Evolutionary conservation across 768 basidiomycete genomes (phyloP).

Genomic region (Kwoniella mangroviensis): DNA sequence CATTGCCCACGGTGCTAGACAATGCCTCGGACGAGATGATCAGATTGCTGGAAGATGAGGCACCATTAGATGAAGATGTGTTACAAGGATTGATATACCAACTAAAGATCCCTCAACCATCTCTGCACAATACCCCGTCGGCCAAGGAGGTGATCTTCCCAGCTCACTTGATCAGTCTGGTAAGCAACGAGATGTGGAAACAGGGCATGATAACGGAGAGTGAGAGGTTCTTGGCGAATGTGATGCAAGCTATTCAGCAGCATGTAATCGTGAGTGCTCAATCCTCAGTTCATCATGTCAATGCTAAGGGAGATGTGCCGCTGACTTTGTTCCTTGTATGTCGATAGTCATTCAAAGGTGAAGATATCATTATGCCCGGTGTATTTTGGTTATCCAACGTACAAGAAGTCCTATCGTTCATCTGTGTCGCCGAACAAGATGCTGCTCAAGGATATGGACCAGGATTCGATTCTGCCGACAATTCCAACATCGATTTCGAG

Average conservation of each 20-base stretch:
- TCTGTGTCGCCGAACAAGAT: constrained; percentile 97
- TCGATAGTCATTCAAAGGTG: constrained; percentile 70
- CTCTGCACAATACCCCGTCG: constrained; percentile 84
- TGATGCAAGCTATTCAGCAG: constrained; percentile 96
- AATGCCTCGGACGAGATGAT: constrained; percentile 96
- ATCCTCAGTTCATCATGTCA: neutral
- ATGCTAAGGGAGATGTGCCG: neutral
- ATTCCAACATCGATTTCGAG: constrained; percentile 63
- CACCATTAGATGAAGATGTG: constrained; percentile 89
- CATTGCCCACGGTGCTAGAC: constrained; percentile 67
- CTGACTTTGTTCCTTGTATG: neutral
- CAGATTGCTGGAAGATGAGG: constrained; percentile 84
- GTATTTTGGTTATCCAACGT: constrained; percentile 99
- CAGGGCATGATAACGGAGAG: constrained; percentile 95
- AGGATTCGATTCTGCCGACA: constrained; percentile 76
- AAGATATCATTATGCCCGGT: constrained; percentile 93
- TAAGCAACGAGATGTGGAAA: constrained; percentile 99
- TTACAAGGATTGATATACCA: constrained; percentile 85
- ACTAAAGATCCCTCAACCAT: constrained; percentile 89
- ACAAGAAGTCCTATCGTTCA: constrained; percentile 98
- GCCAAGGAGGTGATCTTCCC: constrained; percentile 99
- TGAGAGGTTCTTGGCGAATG: constrained; percentile 96
- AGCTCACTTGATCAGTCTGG: constrained; percentile 92
- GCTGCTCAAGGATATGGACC: constrained; percentile 98
- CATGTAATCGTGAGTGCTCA: constrained; percentile 86